Evolutionary conservation across 345 rosid species (phyloP), one percentile per base, ranked within the genome.

Genomic region (Fremontodendron californicum): DNA sequence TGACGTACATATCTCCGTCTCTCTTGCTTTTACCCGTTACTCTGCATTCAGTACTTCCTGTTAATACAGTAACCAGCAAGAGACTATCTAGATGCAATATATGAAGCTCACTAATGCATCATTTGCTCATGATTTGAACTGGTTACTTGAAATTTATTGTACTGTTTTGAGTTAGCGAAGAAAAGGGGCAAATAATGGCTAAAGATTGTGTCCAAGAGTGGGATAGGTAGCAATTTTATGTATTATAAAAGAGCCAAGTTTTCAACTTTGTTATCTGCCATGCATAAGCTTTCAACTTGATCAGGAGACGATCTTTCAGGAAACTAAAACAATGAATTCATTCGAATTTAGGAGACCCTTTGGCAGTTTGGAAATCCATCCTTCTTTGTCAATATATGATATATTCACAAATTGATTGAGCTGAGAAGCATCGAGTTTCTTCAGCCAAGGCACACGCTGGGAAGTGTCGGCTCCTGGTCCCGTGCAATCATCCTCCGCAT

Each of bases 401-500:
- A 40, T 18, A 2, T 48, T 6, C 9, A 46, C 2, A 40, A 78
- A 74, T 0, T 10, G 6, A 2, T 0, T 13, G 67, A 78, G 15
- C n/a, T 82, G 43, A 8, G 6, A 6, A 27, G 25, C 8, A 5
- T 52, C 0, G 3, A 77, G 78, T n/a, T 58, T 16, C 70, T 74
- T 86, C 69, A 46, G 29, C 87, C 89, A 84, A 0, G 45, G 23
- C 65, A 84, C 84, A 2, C 84, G 79, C 27, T 42, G 7, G 10
- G 81, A 68, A 9, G 57, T 81, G 42, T 74, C 9, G 1, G 88
- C 69, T 6, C 88, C 88, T 0, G 69, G 58, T 48, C 89, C 87
- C 0, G 0, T 45, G 71, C 83, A 75, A 2, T 18, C 29, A n/a
- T 6, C 48, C 52, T 83, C 87, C 4, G 16, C 73, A 35, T 64